phyloP scores from a whole-genome alignment of 192 early-diverging fungal genomes.

The Linnemannia hyalina region DNA sequence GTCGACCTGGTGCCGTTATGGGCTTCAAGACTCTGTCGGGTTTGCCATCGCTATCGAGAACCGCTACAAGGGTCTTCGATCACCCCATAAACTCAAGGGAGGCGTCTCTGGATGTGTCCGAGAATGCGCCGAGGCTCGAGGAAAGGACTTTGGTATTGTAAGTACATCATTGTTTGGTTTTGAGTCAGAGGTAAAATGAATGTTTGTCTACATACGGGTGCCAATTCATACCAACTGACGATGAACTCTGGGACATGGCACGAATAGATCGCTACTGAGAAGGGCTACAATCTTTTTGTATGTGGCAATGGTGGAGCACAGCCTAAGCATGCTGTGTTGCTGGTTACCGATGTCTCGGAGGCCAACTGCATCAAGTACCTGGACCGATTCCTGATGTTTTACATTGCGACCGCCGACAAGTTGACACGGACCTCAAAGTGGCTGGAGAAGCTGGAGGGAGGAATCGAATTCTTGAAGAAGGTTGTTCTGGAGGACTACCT shows the following conservation, averaged over 20 bases:
- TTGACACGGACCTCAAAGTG: conserved; percentile 74
- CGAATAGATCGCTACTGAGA: conserved; percentile 75
- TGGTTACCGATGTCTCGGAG: conserved; percentile 67
- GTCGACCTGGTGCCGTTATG: conserved; percentile 77
- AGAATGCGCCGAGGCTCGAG: conserved; percentile 70
- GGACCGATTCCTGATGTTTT: conserved; percentile 80
- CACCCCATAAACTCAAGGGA: conserved; percentile 78
- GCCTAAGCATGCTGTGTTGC: conserved; percentile 75
- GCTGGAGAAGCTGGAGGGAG: conserved; percentile 77
- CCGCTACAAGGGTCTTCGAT: conserved; percentile 76
- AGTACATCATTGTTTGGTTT: conserved; percentile 25
- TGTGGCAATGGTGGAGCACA: conserved; percentile 77
- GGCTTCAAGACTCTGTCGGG: conserved; percentile 75
- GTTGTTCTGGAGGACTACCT: conserved; percentile 75
- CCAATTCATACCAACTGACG: background rate
- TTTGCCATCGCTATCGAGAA: conserved; percentile 75
- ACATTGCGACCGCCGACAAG: conserved; percentile 75
- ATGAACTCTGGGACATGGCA: conserved; percentile 61
- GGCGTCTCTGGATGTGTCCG: conserved; percentile 77
- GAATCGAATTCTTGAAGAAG: conserved; percentile 72
- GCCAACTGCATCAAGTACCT: conserved; percentile 66
- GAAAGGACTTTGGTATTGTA: conserved; percentile 58
- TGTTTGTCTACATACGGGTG: background rate
- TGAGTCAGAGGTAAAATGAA: background rate
- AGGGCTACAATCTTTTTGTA: conserved; percentile 78